Base-by-base conservation (phyloP, 768 basidiomycete genomes). In the Suillus placidus region DNA sequence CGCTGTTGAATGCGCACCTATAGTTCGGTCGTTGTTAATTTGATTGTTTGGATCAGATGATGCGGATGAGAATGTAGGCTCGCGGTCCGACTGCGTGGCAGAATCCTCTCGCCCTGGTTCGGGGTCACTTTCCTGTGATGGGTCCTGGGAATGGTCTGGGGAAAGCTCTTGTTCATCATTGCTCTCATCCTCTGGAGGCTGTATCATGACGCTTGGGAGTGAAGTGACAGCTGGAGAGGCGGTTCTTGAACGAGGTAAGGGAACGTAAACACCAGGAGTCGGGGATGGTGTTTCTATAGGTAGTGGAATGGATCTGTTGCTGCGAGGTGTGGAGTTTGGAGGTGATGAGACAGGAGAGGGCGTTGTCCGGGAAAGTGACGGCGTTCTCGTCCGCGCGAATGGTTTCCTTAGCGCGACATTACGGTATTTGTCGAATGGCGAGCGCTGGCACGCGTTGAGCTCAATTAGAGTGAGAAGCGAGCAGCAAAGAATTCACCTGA, bases 51-150 rank as follows among this genome's bases (percentile, higher is more conserved):
- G 73, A 4, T 80, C 77, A 23, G 73, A 85, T 16, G 84, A 88
- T 40, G 90, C 88, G 12, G 91, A 90, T 0, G 90, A 91, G 71
- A 92, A 92, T 0, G 90, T 92, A 6, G 89, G 88, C 60, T 90
- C 88, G 42, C 72, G 77, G 30, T 75, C 75, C 38, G 65, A 68
- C 9, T 65, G 74, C 69, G 26, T 76, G 69, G 55, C 69, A 51
- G 73, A 73, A 32, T 78, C 74, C 60, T 71, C 72, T 49, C 64
- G 64, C 40, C 45, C 58, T 18, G 14, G 71, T 54, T 77, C 76
- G 20, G 51, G 61, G 37, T 71, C 74, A 43, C 70, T 75, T 60
- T 76, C 69, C 4, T 58, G 32, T 34, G 30, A 43, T 13, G 63
- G 64, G 1, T 71, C 65, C 18, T 71, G 70, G 4, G 62, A 6